A percentile compares a stretch with the other conserved stretches of the same genome.
These are phyloP conservation scores for Ascochyta clinopodiicola DNA, from an alignment of 2,329 filamentous ascomycete species.

Conservation along the genomic window DNA sequence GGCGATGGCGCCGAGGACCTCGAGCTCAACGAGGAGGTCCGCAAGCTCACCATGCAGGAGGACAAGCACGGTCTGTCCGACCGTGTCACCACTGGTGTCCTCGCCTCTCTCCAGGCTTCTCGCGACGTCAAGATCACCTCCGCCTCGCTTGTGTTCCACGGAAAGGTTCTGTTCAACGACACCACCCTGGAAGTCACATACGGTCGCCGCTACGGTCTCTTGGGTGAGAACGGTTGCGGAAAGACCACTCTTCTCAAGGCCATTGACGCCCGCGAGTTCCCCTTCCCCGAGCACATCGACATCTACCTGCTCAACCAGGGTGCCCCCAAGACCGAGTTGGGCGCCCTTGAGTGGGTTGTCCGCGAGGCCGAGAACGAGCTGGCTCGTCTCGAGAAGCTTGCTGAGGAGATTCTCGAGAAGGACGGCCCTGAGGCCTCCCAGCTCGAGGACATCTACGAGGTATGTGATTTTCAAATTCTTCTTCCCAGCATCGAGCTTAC, in stretches of 20 bases:
- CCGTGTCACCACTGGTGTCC: conserved; percentile 95
- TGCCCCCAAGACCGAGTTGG: conserved; percentile 84
- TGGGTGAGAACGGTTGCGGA: conserved; percentile 99
- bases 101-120: conserved; percentile 82
- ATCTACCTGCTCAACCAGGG: conserved; percentile 99
- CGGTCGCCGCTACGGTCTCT: conserved; percentile 88
- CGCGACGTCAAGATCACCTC: conserved; percentile 98
- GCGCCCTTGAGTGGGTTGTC: conserved; percentile 97
- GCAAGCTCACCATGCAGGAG: conserved; percentile 89
- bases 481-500: conserved; percentile 6
- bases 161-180: conserved; percentile 93
- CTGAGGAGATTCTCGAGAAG: conserved; percentile 88
- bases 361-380: conserved; percentile 92
- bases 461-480: conserved; percentile 55
- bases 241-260: conserved; percentile 98
- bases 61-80: conserved; percentile 96
- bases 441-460: conserved; percentile 94
- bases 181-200: conserved; percentile 92
- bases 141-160: conserved; percentile 94
- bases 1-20: conserved; percentile 78
- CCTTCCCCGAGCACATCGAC: conserved; percentile 94
- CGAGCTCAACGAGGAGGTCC: conserved; percentile 73
- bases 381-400: conserved; percentile 83
- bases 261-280: conserved; percentile 91
- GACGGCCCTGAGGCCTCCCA: conserved; percentile 90